Percentiles rank a stretch among this genome's conserved stretches.
Conservation (phyloP, 106 monocot genomes). For the Dendrobium officinale region DNA sequence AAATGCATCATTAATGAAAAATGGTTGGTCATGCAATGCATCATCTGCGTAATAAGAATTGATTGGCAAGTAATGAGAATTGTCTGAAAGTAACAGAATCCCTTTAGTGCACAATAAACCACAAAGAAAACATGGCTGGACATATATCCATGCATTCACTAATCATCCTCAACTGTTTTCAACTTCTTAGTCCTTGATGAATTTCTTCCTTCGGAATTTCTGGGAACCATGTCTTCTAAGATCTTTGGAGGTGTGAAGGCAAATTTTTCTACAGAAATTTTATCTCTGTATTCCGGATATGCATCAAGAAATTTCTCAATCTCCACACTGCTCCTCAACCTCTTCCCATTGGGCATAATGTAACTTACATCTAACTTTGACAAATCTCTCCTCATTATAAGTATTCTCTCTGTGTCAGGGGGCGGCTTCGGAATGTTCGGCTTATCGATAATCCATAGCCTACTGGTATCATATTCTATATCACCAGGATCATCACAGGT, state of each 20-base stretch:
- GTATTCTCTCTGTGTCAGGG: conserved; percentile 26
- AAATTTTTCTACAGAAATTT: conserved; percentile 29
- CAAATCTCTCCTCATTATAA: conserved; percentile 57
- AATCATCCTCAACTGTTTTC: conserved; percentile 12
- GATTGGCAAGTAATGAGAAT: no score
- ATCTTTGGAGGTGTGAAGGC: conserved; percentile 57
- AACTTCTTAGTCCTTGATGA: conserved; percentile 30
- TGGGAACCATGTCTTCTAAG: conserved; percentile 39
- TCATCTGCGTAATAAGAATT: no score
- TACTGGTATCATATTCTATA: conserved; percentile 52
- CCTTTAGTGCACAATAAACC: no score
- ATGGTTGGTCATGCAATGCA: no score
- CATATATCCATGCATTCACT: neutral
- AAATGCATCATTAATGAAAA: no score
- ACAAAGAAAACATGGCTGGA: no score
- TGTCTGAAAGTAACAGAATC: no score
- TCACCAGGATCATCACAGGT: conserved; percentile 77
- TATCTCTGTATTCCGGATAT: conserved; percentile 53
- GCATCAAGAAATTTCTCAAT: conserved; percentile 69
- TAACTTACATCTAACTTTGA: conserved; percentile 70
- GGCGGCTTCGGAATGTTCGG: conserved; percentile 85
- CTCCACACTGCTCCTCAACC: conserved; percentile 42
- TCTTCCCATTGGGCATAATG: conserved; percentile 87
- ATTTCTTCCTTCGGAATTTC: conserved; percentile 16
- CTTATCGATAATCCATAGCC: conserved; percentile 78